phyloP scores from a whole-genome alignment of 1,139 yeast species.

The Dujonia santamariae region DNA sequence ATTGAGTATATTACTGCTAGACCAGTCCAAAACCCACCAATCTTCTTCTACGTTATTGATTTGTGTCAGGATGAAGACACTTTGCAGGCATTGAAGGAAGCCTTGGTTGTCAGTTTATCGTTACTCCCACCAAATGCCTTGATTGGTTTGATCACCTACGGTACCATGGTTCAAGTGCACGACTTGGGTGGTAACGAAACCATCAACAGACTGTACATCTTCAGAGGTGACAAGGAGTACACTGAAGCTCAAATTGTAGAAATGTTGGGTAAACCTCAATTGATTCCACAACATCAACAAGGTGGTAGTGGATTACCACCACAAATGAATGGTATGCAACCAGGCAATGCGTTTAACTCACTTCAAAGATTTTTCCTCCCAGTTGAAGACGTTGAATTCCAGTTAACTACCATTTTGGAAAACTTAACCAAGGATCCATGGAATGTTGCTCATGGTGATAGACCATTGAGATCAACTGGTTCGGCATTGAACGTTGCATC shows the following conservation, averaged over 20 bases:
- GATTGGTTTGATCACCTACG: conserved; percentile 88
- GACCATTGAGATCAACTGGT: conserved; percentile 93
- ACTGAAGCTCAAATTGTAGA: conserved; percentile 71
- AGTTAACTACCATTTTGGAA: conserved; percentile 78
- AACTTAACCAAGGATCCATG: conserved; percentile 83
- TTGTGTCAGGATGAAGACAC: conserved; percentile 94
- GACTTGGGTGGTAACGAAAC: conserved; percentile 83
- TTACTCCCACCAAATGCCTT: conserved; percentile 91
- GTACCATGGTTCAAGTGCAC: conserved; percentile 93
- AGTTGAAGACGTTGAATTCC: conserved; percentile 82
- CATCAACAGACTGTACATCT: conserved; percentile 79
- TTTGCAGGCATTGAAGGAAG: conserved; percentile 82
- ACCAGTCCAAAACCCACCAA: conserved; percentile 91
- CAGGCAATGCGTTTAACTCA: conserved; percentile 35
- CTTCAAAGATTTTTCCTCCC: conserved; percentile 82
- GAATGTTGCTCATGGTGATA: conserved; percentile 84
- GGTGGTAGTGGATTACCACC: conserved; percentile 28
- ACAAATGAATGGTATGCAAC: conserved; percentile 14
- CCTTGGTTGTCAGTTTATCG: conserved; percentile 76
- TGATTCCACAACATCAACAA: conserved; percentile 29
- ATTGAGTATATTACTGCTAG: conserved; percentile 87
- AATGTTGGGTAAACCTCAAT: conserved; percentile 58
- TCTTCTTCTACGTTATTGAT: conserved; percentile 87
- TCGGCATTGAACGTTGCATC: conserved; percentile 87
- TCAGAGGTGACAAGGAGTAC: conserved; percentile 91